Base-by-base conservation (phyloP, 1,284 basidiomycete genomes). In the Prillingera fragicola region DNA sequence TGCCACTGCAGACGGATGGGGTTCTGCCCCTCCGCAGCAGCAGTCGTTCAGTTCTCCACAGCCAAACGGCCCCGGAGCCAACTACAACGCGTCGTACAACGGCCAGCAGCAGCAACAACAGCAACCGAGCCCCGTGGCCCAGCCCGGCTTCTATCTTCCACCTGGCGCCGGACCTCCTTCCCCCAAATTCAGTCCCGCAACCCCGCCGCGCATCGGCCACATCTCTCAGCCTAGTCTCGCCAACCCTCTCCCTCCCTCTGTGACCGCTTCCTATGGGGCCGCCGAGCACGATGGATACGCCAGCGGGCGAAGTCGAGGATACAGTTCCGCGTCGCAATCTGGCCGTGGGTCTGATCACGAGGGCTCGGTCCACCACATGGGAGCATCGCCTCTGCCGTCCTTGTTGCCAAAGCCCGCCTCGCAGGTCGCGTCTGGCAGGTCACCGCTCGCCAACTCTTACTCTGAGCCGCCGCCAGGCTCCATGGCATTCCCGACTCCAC, bases 141-240 rank as follows among this genome's bases (percentile, higher is more conserved):
- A 32, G 8, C 26, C 27, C 24, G 27, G 44, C 8, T 45, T 58
- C n/a, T 63, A 57, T 32, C 52, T 65, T 3, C 63, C 63, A 8
- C 63, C 63, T 1, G 63, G 63, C 8, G 63, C 63, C 22, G 43
- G 59, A 21, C 59, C 63, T 17, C 59, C 61, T 17, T 60, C 59
- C 13, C 61, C 63, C 23, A 53, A 38, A 26, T 23, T 38, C 10
- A 6, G 22, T 9, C 22, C 37, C 10, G 22, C 23, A 17, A 18
- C 53, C 12, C 47, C 49, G 13, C 31, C 51, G 17, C 32, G 2
- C 59, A n/a, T 33, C 28, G 31, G 37, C 14, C 50, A 47, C 38
- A 28, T 50, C 26, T 38, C 32, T 13, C 42, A 41, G 27, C 21
- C 27, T 19, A 45, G 50, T 34, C 18, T 51, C 7, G 52, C 17